These are phyloP conservation scores for Trichocladium antarcticum DNA, from an alignment of 495 filamentous ascomycete genomes.

Conservation along the genomic window DNA sequence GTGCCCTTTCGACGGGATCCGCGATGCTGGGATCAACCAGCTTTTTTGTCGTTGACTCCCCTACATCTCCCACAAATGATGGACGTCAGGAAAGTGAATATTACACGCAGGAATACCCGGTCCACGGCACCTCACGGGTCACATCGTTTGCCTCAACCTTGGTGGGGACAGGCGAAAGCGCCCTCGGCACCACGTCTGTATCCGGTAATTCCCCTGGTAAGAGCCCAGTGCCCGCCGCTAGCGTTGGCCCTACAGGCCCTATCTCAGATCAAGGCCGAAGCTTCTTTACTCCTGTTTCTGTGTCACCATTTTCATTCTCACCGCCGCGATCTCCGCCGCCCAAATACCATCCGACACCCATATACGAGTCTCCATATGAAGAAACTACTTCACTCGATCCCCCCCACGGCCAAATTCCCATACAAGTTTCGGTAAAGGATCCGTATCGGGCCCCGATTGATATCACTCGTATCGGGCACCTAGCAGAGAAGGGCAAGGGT, in stretches of 20 bases:
- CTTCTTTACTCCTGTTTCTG: background rate
- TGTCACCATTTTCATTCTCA: background rate
- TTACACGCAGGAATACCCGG: too few relatives aligned
- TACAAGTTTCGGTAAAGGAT: background rate
- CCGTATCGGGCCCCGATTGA: background rate
- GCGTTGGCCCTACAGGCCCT: background rate
- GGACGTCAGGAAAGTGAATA: too few relatives aligned
- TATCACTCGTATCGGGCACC: conserved; percentile 11
- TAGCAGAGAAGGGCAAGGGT: conserved; percentile 15
- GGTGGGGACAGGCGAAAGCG: background rate
- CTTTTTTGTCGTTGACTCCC: too few relatives aligned
- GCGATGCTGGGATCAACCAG: conserved; percentile 4
- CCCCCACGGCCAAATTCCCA: background rate
- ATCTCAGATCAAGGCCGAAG: background rate
- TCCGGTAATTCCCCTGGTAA: background rate
- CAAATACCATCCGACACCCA: conserved; percentile 1
- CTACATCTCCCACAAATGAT: background rate
- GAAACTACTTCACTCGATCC: background rate
- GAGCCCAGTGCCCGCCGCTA: background rate
- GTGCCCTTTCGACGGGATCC: conserved; percentile 11
- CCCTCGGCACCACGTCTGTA: background rate
- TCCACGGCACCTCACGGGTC: background rate
- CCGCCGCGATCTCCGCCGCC: background rate
- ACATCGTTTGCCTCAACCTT: background rate
- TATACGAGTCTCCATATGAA: background rate